Base-by-base conservation (phyloP, 2,329 filamentous ascomycete genomes). In the Cladosporium sp. region DNA sequence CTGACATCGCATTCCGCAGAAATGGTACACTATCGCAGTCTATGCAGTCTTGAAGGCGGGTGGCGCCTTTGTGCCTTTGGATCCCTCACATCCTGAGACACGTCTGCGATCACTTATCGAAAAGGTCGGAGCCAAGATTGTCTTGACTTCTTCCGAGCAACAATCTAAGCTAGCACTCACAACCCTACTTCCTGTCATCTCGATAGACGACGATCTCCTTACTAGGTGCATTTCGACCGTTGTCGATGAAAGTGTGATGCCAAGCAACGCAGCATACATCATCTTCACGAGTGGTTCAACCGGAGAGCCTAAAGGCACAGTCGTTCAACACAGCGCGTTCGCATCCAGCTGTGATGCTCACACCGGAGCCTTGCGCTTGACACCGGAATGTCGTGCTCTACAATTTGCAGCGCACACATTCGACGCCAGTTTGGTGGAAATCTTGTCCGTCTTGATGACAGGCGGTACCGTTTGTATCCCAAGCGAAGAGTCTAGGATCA, bases 271-370 rank as follows among this genome's bases (percentile, higher is more conserved):
- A 17, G 58, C 69, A 15, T 95, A 95, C 69, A 84, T 89, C 19
- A 86, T 95, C 1, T 95, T 89, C 70, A 95, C 90, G 0, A 92
- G 88, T 19, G 92, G 92, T 3, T 93, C 88, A 39, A 95, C 90
- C 0, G 91, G 90, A 0, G 78, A 78, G 1, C 91, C 90, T 0
- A 95, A 96, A 69, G 90, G 90, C 2, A 88, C 96, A 2, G 80
- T 89, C 3, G 82, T 96, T 6, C 42, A 56, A 38, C 54, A 56
- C 42, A 3, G 54, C 3, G 54, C 54, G 1, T 56, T 56, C 20
- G 30, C 54, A 20, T 56, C 54, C 5, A 56, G 54, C 54, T 56
- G 28, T 9, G 28, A 39, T 22, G 39, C 45, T 7, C 49, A 58
- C 45, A 51, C 45, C 6, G 34, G n/a, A 25, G 28, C 49, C 5